phyloP scores from a whole-genome alignment of 2,329 filamentous ascomycete species.

The Calonectria pseudoreteaudii region DNA sequence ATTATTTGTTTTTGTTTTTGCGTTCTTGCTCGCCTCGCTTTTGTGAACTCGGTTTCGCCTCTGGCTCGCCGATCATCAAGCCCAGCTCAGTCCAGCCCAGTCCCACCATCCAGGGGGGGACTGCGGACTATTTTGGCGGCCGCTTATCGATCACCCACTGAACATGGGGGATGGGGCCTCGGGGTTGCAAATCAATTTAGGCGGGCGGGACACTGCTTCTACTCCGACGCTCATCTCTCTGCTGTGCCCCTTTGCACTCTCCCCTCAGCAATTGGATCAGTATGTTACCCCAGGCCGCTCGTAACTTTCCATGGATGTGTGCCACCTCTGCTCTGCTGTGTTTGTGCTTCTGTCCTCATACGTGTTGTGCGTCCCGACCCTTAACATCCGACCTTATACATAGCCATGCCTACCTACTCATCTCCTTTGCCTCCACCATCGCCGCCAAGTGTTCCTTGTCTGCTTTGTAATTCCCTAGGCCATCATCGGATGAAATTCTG shows the following conservation, averaged over 20 bases:
- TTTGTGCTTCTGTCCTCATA: conserved; percentile 22
- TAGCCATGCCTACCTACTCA: conserved; percentile 28
- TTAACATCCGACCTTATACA: conserved; percentile 7
- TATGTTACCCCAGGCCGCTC: conserved; percentile 31
- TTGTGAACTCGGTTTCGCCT: conserved; percentile 35
- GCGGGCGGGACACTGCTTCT: background rate
- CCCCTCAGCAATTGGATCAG: conserved; percentile 9
- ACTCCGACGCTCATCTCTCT: background rate
- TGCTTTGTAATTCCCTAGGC: conserved; percentile 1
- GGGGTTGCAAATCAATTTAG: conserved; percentile 22
- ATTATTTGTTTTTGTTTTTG: too few relatives aligned
- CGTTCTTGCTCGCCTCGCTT: conserved; percentile 25
- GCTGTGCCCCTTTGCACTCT: background rate
- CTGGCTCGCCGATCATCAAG: conserved; percentile 15
- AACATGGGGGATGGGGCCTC: conserved; percentile 10
- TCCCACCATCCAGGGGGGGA: conserved; percentile 21
- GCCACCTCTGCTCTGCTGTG: conserved; percentile 29
- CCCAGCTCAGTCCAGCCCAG: conserved; percentile 18
- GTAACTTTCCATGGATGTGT: conserved; percentile 17
- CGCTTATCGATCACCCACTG: conserved; percentile 28
- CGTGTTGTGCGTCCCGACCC: conserved; percentile 22
- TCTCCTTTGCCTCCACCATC: conserved; percentile 10
- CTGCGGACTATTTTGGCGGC: conserved; percentile 23
- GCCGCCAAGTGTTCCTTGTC: background rate
- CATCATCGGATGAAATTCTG: conserved; percentile 7